phyloP scores from a whole-genome alignment of 768 basidiomycete genomes.

The Auricularia cornea region DNA sequence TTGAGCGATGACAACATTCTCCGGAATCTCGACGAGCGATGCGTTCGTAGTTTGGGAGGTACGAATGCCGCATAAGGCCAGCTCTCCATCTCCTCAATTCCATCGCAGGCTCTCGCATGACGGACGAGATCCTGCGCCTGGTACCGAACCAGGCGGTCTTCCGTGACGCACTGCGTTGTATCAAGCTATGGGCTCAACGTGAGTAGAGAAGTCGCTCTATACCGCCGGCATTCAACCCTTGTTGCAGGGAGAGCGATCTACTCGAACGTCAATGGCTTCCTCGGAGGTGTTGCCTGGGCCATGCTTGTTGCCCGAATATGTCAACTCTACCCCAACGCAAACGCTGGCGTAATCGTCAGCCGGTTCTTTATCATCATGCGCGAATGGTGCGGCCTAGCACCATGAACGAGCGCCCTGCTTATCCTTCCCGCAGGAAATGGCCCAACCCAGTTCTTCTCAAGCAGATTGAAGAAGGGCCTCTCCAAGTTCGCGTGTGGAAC shows the following conservation, averaged over 20 bases:
- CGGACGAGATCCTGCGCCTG: slow-evolving; percentile 88
- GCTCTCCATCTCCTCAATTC: slow-evolving; percentile 1
- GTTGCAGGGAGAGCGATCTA: slow-evolving; percentile 84
- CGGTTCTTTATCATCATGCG: slow-evolving; percentile 98
- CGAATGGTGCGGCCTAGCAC: slow-evolving; percentile 60
- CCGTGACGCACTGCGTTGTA: slow-evolving; percentile 88
- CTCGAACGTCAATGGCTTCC: slow-evolving; percentile 95
- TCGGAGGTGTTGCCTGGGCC: slow-evolving; percentile 98
- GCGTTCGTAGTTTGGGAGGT: slow-evolving; percentile 92
- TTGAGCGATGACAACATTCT: slow-evolving; percentile 87
- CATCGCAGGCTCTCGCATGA: slow-evolving; percentile 77
- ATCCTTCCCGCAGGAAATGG: slow-evolving; percentile 67
- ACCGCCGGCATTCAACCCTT: slow-evolving; percentile 1
- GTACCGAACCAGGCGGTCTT: slow-evolving; percentile 94
- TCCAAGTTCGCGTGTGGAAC: slow-evolving; percentile 96
- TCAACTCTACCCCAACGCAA: slow-evolving; percentile 92
- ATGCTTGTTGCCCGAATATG: slow-evolving; percentile 99
- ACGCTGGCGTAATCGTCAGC: slow-evolving; percentile 91
- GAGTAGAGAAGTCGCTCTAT: slow-evolving; percentile 24
- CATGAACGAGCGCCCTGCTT: not conserved
- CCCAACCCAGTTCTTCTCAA: slow-evolving; percentile 96
- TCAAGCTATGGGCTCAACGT: slow-evolving; percentile 98
- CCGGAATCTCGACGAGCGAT: slow-evolving; percentile 87
- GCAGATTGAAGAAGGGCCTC: slow-evolving; percentile 90
- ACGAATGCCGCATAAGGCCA: slow-evolving; percentile 11